Evolutionary conservation across 2,329 filamentous ascomycete species (phyloP), one percentile per base, ranked within the genome.

Genomic region (Exophiala xenobiotica): DNA sequence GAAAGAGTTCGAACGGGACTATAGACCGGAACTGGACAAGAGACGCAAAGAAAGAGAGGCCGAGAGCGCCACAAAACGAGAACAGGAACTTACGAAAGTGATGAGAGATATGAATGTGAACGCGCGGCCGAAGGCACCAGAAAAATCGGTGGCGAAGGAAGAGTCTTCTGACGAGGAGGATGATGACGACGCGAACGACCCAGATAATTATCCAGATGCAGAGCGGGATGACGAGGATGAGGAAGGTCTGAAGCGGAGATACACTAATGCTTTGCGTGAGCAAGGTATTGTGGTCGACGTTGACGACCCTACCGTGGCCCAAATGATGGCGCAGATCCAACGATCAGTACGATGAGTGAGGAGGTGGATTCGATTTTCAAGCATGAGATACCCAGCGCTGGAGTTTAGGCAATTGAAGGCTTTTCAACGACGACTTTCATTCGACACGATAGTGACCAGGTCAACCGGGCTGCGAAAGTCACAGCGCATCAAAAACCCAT

Each of bases 31-130:
- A 70, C 78, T 97, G 50, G 89, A 96, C 71, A 81, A 83, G 56
- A 81, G 88, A 66, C 79, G 83, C 57, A 80, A 82, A 54, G 84
- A 92, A 67, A 81, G 90, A 19, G 88, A 95, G 54, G 80, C 86
- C 55, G 79, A 83, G 61, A 92, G 91, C 74, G 78, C 82, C 54
- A 79, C 79, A 52, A 73, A 81, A 22, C 79, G 90, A 39, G 85
- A 96, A 64, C 82, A 86, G 64, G 91, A 99, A 68, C 73, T 99
- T 22, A 88, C 88, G 54, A 90, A 89, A 74, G 83, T 99, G 76
- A 96, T 99, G 90, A 86, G 87, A 67, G 92, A 93, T 61, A 95
- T 99, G 88, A 78, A 78, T 46, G 79, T 88, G 39, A 70, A 71
- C 18, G 58, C 66, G 2, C 57, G 60, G 62, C 9, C 53, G 27